A percentile compares a stretch with the other conserved stretches of the same genome.
These are phyloP conservation scores for Fusarium sp. DNA, from an alignment of 2,329 filamentous ascomycete genomes.

Conservation along the genomic window DNA sequence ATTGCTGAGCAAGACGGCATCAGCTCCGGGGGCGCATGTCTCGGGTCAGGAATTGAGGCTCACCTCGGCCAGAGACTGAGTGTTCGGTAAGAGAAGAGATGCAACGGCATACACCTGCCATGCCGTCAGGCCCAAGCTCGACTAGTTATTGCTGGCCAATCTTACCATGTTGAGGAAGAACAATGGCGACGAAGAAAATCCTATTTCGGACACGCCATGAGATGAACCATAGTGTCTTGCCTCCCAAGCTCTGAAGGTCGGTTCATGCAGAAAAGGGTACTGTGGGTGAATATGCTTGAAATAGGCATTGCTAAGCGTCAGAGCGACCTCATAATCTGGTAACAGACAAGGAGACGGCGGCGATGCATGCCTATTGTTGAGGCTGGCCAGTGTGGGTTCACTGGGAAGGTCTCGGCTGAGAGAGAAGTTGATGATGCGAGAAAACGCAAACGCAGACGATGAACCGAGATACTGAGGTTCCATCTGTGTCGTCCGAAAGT, in stretches of 20 bases:
- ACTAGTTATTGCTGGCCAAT: fast-evolving
- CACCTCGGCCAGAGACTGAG: constrained; percentile 23
- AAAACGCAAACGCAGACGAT: constrained; percentile 47
- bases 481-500: constrained; percentile 23
- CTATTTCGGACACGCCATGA: not conserved
- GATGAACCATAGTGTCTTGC: constrained; percentile 30
- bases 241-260: constrained; percentile 49
- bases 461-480: constrained; percentile 47
- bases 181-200: not conserved
- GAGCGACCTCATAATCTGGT: constrained; percentile 11
- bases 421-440: constrained; percentile 37
- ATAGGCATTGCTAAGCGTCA: constrained; percentile 45
- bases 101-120: constrained; percentile 33
- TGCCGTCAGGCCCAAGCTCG: too few species aligned
- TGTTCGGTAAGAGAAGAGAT: constrained; percentile 10
- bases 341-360: constrained; percentile 10
- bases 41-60: not conserved
- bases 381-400: not conserved
- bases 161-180: constrained; percentile 27
- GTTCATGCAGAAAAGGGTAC: constrained; percentile 53
- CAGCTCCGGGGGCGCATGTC: too few species aligned
- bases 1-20: not conserved
- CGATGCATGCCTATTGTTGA: not conserved
- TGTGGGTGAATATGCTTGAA: constrained; percentile 53
- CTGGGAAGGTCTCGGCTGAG: constrained; percentile 7